Conservation (phyloP, 208 protist species). For the Acanthamoeba quina region DNA sequence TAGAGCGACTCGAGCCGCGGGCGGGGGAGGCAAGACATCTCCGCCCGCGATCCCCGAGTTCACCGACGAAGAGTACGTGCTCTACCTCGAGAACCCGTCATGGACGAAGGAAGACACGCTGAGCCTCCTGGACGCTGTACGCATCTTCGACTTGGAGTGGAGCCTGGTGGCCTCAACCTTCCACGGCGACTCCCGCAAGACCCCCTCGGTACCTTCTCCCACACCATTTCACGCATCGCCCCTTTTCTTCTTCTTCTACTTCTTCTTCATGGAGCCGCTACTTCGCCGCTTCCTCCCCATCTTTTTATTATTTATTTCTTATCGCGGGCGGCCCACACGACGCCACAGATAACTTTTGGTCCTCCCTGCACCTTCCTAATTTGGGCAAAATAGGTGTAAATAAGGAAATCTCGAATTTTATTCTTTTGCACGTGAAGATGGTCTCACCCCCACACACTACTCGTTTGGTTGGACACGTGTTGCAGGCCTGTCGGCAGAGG, state of each 20-base stretch:
- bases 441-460: background rate
- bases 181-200: slow-evolving; percentile 30
- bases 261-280: background rate
- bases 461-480: no score
- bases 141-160: slow-evolving; percentile 50
- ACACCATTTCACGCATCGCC: no score
- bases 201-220: background rate
- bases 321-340: background rate
- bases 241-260: background rate
- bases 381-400: no score
- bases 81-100: slow-evolving; percentile 36
- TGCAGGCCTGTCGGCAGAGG: background rate
- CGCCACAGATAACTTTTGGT: no score
- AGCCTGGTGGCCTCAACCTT: slow-evolving; percentile 49
- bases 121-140: slow-evolving; percentile 31
- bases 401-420: background rate
- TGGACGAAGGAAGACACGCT: slow-evolving; percentile 29
- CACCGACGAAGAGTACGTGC: slow-evolving; percentile 26
- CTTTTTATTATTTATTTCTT: slow-evolving; percentile 37
- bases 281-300: background rate
- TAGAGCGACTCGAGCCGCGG: background rate
- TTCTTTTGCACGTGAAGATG: background rate
- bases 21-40: background rate
- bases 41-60: background rate
- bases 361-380: no score